Conservation (phyloP, 768 basidiomycete genomes). For the Amyloporia xantha region DNA sequence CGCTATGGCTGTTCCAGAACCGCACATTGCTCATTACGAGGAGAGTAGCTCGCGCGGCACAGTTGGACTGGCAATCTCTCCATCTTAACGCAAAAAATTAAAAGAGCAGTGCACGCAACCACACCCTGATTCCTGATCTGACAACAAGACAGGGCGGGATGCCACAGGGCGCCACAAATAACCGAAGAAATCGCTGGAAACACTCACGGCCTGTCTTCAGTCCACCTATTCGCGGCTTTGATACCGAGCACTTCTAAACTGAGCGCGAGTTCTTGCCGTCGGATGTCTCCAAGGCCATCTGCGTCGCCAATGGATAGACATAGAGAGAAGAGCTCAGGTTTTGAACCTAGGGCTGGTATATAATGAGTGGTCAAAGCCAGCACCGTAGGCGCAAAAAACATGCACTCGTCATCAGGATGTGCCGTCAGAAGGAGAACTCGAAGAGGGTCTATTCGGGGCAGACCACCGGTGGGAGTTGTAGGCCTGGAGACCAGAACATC, state of each 20-base stretch:
- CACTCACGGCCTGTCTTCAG: conserved; percentile 70
- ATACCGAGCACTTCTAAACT: conserved; percentile 71
- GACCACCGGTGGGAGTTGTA: too few relatives aligned
- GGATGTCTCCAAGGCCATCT: conserved; percentile 60
- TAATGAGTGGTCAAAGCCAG: conserved; percentile 36
- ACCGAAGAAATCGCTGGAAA: too few relatives aligned
- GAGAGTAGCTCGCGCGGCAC: too few relatives aligned
- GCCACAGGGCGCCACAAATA: too few relatives aligned
- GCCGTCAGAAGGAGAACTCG: conserved; percentile 71
- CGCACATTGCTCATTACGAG: too few relatives aligned
- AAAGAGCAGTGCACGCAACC: too few relatives aligned
- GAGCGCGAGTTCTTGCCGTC: conserved; percentile 50
- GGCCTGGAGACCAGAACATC: too few relatives aligned
- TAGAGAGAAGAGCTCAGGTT: conserved; percentile 36
- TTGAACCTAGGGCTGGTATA: background rate
- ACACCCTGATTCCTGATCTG: too few relatives aligned
- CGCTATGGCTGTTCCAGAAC: too few relatives aligned
- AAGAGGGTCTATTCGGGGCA: background rate
- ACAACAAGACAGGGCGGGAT: too few relatives aligned
- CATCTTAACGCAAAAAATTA: too few relatives aligned
- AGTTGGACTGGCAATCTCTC: too few relatives aligned
- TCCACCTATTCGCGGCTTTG: conserved; percentile 41
- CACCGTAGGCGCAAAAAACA: conserved; percentile 90
- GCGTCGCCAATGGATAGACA: conserved; percentile 79
- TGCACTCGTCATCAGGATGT: conserved; percentile 91